Evolutionary conservation across 1,284 basidiomycete species (phyloP), one percentile per base, ranked within the genome.

Genomic region (Fomes fomentarius): DNA sequence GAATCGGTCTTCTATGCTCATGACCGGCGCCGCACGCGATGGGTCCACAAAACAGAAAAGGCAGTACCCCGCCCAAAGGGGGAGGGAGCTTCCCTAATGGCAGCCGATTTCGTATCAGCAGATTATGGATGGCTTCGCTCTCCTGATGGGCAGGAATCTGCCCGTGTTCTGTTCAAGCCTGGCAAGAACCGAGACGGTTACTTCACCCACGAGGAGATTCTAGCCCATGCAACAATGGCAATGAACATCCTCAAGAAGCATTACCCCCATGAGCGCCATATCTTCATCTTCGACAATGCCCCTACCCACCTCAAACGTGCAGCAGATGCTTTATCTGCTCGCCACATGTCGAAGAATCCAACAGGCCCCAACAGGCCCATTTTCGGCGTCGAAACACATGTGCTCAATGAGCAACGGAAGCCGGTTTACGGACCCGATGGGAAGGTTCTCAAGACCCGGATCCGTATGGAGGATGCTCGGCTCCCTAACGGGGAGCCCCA

Each of bases 101-200:
- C 75, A 8, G 66, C 73, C 0, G 69, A 78, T 46, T 78, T 74
- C 52, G 59, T 79, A 12, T 78, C 75, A 3, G 63, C 71, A 8
- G 72, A 77, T 28, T 74, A 69, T 62, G 70, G 74, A 1, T 78
- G 67, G 65, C 65, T 76, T 1, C 31, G 10, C 12, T 65, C 65
- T 22, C 59, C 47, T 10, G 63, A 69, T 61, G 54, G 58, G 12
- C 43, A 38, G 12, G 50, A 61, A 37, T 33, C 11, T 22, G 69
- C 63, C 6, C 51, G 60, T 0, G 38, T 63, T 11, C 33, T 67
- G 11, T 60, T 70, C 38, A 40, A 53, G 11, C 52, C 65, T n/a
- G 69, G 67, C 2, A 70, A 69, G 44, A 61, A 61, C 44, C 34
- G 64, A 0, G 66, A 75, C 47, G 68, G 72, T 0, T 75, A 73